Conservation (phyloP, 2,329 filamentous ascomycete genomes). For the Scedosporium minutisporum region DNA sequence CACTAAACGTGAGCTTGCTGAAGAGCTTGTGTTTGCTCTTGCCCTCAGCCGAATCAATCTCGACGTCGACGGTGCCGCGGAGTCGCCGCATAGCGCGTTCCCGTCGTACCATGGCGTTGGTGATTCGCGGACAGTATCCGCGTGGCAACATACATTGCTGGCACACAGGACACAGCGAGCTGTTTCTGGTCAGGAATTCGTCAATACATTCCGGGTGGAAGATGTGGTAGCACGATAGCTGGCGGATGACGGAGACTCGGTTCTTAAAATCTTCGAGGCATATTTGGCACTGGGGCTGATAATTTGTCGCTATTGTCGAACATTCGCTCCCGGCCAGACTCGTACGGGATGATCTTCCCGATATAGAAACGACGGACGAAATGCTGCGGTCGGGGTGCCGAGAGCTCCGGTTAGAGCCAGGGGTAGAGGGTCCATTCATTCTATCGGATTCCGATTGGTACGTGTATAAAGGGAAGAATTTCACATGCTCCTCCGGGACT, state of each 20-base stretch:
- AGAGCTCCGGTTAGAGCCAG: constrained; percentile 20
- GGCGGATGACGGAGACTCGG: constrained; percentile 62
- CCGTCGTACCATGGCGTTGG: constrained; percentile 76
- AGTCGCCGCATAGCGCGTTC: constrained; percentile 60
- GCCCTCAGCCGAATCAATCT: constrained; percentile 19
- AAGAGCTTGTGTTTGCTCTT: neutral
- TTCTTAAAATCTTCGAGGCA: constrained; percentile 74
- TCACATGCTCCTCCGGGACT: constrained; percentile 62
- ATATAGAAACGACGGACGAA: constrained; percentile 15
- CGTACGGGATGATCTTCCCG: constrained; percentile 1
- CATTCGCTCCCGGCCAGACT: constrained; percentile 5
- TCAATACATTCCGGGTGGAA: constrained; percentile 92
- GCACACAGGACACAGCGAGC: constrained; percentile 84
- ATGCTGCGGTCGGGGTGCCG: constrained; percentile 19
- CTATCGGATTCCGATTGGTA: constrained; percentile 52
- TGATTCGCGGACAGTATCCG: constrained; percentile 60
- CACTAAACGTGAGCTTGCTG: constrained; percentile 2
- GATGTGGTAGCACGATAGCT: constrained; percentile 83
- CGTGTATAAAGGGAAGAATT: constrained; percentile 67
- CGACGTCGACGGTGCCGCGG: constrained; percentile 40
- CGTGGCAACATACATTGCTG: constrained; percentile 70
- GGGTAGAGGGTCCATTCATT: constrained; percentile 25
- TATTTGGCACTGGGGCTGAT: constrained; percentile 80
- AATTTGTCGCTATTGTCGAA: constrained; percentile 37
- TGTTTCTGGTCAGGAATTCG: constrained; percentile 65